Conservation (phyloP, 768 basidiomycete genomes). For the Gymnopilus junonius region DNA sequence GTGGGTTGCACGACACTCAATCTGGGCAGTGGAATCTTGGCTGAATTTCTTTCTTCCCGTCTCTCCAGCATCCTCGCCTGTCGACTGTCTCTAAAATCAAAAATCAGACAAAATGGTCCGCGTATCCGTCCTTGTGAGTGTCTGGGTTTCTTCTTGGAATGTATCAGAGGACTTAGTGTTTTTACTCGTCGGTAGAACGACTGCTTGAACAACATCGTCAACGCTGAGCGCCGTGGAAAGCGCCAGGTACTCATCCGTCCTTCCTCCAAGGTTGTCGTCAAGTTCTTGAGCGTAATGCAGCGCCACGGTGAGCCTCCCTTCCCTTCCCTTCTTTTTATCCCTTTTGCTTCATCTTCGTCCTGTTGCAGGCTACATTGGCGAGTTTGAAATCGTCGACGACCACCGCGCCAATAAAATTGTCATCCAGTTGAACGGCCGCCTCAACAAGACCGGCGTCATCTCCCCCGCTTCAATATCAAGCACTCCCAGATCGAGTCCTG, state of each 20-base stretch:
- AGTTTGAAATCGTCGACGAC: conserved; percentile 99
- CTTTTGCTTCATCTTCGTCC: conserved; percentile 9
- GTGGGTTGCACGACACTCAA: conserved; percentile 84
- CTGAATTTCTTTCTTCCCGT: conserved; percentile 34
- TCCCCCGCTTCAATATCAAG: conserved; percentile 97
- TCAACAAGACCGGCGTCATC: conserved; percentile 99
- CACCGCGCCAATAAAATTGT: conserved; percentile 99
- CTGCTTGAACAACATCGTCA: conserved; percentile 95
- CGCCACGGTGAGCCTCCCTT: conserved; percentile 83
- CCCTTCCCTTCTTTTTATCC: background rate
- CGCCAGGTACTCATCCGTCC: conserved; percentile 98
- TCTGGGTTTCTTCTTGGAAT: conserved; percentile 20
- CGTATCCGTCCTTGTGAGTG: conserved; percentile 84
- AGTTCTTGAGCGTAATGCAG: conserved; percentile 98
- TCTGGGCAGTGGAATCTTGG: conserved; percentile 55
- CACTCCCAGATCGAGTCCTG: conserved; percentile 91
- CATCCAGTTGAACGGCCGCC: conserved; percentile 95
- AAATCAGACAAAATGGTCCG: conserved; percentile 72
- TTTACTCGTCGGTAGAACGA: conserved; percentile 41
- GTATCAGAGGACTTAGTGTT: conserved; percentile 30
- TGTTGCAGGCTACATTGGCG: conserved; percentile 88
- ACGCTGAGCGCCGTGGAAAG: conserved; percentile 99
- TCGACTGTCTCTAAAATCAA: conserved; percentile 8
- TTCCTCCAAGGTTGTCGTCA: conserved; percentile 96
- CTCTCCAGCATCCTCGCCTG: conserved; percentile 18